Conservation (phyloP, 2,329 filamentous ascomycete species). For the Claviceps purpurea region DNA sequence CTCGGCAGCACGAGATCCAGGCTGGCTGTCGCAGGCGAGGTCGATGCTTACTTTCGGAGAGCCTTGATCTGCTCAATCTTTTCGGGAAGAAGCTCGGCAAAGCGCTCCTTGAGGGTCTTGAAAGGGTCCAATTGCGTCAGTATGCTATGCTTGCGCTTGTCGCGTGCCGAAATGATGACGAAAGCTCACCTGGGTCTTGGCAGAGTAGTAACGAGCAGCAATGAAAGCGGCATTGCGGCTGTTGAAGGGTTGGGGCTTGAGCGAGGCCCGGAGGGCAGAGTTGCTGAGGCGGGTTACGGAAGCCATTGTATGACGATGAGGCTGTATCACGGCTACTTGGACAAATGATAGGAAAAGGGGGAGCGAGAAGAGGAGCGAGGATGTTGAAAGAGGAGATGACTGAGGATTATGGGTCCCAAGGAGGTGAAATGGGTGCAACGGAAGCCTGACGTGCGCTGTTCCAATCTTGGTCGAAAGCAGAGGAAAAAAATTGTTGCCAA, state of each 20-base stretch:
- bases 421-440: neutral
- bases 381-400: slow-evolving; percentile 20
- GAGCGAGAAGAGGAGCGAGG: slow-evolving; percentile 16
- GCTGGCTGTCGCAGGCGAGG: neutral
- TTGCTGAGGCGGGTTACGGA: slow-evolving; percentile 70
- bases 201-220: slow-evolving; percentile 80
- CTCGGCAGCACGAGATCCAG: neutral
- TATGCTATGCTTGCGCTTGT: neutral
- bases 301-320: slow-evolving; percentile 49
- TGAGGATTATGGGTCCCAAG: slow-evolving; percentile 11
- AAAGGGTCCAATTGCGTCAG: slow-evolving; percentile 2
- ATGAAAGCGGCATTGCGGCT: slow-evolving; percentile 63
- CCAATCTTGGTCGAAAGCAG: neutral
- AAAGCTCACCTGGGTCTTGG: slow-evolving; percentile 67
- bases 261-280: slow-evolving; percentile 66
- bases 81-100: slow-evolving; percentile 86
- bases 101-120: slow-evolving; percentile 94
- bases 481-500: slow-evolving; percentile 3
- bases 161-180: neutral
- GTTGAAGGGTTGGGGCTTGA: slow-evolving; percentile 53
- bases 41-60: slow-evolving; percentile 69
- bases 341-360: slow-evolving; percentile 5
- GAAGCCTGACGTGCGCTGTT: neutral
- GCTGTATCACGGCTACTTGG: slow-evolving; percentile 3
- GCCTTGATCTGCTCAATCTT: slow-evolving; percentile 99